These are phyloP conservation scores for Fraxinus cuspidata DNA, from an alignment of 257 asterid species.

Conservation along the genomic window DNA sequence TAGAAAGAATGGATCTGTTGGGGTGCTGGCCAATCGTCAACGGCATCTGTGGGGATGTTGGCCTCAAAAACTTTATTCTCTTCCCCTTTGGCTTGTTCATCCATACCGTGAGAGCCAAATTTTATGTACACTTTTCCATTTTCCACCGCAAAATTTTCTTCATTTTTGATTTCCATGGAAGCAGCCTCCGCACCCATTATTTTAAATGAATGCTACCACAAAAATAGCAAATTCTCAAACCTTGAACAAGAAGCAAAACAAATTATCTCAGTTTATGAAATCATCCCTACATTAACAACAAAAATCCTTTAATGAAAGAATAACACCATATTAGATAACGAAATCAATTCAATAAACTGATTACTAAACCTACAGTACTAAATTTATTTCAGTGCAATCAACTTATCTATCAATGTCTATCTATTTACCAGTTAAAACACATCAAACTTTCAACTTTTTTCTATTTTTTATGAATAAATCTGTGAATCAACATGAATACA, in stretches of 20 bases:
- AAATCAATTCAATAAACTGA: background rate
- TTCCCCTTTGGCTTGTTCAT: constrained; percentile 44
- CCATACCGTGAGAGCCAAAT: constrained; percentile 44
- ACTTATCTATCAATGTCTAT: no score
- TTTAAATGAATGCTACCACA: constrained; percentile 22
- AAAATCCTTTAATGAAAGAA: constrained; percentile 8
- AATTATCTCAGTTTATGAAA: background rate
- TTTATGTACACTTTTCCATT: constrained; percentile 30
- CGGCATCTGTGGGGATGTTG: constrained; percentile 70
- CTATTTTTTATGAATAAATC: constrained; percentile 8
- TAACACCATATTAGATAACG: background rate
- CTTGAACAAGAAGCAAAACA: constrained; percentile 29
- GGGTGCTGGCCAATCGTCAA: constrained; percentile 92
- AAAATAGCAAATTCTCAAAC: constrained; percentile 28
- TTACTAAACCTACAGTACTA: background rate
- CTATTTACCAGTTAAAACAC: no score
- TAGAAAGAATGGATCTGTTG: constrained; percentile 59
- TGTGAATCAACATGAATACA: background rate
- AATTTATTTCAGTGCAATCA: no score
- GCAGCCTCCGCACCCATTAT: constrained; percentile 51
- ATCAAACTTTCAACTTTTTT: no score
- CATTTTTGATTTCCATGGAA: constrained; percentile 29
- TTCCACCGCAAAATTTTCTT: constrained; percentile 29
- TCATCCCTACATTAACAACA: background rate
- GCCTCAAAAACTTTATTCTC: constrained; percentile 37